phyloP scores from a whole-genome alignment of 148 eudicot species.

The Rhododendron ovatum region DNA sequence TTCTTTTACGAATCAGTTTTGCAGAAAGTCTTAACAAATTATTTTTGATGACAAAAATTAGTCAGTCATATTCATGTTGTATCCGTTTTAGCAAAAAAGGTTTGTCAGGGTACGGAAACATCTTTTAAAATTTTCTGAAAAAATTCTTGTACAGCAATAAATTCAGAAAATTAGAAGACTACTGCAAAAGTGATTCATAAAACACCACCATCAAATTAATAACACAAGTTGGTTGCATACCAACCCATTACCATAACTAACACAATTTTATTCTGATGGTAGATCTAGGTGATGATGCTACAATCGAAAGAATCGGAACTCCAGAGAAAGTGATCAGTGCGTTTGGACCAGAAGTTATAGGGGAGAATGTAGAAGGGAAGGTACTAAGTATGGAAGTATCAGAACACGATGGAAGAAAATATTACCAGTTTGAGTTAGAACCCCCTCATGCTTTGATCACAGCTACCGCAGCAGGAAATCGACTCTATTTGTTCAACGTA shows the following conservation, averaged over 20 bases:
- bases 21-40: background rate
- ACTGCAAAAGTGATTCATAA: background rate
- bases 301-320: conserved; percentile 70
- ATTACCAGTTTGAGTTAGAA: conserved; percentile 87
- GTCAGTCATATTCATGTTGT: background rate
- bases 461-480: conserved; percentile 96
- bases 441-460: conserved; percentile 87
- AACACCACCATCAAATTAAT: background rate
- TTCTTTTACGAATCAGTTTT: background rate
- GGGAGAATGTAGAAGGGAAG: conserved; percentile 91
- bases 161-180: background rate
- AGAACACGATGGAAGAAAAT: conserved; percentile 78
- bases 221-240: background rate
- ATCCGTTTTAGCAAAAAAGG: background rate
- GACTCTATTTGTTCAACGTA: conserved; percentile 75
- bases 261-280: background rate
- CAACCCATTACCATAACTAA: background rate
- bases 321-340: conserved; percentile 88
- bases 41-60: background rate
- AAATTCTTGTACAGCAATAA: background rate
- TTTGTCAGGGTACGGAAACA: background rate
- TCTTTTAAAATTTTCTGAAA: background rate
- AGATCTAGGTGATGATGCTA: conserved; percentile 70
- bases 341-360: conserved; percentile 93
- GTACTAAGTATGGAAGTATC: conserved; percentile 66